A percentile compares a stretch with the other conserved stretches of the same genome.
Evolutionary conservation across 2,329 filamentous ascomycete genomes (phyloP).

Genomic region (Neofusicoccum sp.): DNA sequence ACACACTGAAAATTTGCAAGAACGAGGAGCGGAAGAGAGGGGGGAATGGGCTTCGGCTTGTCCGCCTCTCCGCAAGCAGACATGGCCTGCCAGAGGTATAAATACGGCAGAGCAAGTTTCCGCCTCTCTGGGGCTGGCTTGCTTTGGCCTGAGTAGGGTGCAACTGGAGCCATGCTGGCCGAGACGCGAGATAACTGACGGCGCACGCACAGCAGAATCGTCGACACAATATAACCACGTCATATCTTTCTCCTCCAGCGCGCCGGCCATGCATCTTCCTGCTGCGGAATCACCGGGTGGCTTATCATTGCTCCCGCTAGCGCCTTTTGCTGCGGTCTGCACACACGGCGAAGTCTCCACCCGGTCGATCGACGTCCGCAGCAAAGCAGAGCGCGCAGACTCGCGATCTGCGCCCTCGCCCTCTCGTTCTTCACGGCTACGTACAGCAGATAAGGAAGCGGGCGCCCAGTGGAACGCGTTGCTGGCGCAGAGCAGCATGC

Average conservation of each 20-base stretch:
- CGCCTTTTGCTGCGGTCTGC: background rate
- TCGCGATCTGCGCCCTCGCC: background rate
- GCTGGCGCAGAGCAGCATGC: background rate
- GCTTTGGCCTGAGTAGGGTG: conserved; percentile 1
- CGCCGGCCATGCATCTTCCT: background rate
- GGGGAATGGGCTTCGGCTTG: background rate
- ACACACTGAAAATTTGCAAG: background rate
- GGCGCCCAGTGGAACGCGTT: background rate
- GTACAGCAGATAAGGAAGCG: background rate
- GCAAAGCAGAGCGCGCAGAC: background rate
- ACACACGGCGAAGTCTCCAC: background rate
- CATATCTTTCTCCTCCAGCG: background rate
- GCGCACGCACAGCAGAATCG: background rate
- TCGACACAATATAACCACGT: conserved; percentile 11
- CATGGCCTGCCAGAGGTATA: conserved; percentile 3
- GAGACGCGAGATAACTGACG: background rate
- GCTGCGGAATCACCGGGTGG: conserved; percentile 8
- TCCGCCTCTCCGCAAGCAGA: background rate
- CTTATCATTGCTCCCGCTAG: conserved; percentile 1
- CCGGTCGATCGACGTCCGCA: background rate
- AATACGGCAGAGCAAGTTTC: background rate
- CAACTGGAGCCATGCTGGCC: background rate
- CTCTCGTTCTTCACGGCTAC: background rate
- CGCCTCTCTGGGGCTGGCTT: background rate
- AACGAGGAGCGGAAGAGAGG: background rate